These are phyloP conservation scores for Coix lacrymajobi DNA, from an alignment of 176 grass and related monocot genomes.

Conservation along the genomic window DNA sequence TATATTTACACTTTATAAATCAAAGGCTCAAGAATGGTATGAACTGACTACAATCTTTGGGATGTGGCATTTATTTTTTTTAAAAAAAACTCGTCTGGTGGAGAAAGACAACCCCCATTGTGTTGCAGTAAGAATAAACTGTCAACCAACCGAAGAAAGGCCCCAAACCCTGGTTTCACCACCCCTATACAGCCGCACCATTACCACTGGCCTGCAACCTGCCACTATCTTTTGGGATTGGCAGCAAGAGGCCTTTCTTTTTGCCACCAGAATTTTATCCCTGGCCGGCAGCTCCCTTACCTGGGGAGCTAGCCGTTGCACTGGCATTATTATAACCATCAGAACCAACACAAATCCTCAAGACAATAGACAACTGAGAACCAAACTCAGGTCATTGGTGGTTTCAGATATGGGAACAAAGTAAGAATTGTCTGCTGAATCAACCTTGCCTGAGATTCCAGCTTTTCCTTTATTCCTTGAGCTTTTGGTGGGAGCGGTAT, in stretches of 20 bases:
- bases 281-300: not conserved
- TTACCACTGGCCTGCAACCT: not conserved
- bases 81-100: not conserved
- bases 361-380: not conserved
- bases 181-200: not conserved
- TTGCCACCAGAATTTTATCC: not conserved
- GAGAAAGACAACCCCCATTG: not conserved
- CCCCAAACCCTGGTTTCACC: not conserved
- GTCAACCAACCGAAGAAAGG: not conserved
- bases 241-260: not conserved
- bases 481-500: slow-evolving; percentile 23
- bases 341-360: not conserved
- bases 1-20: not conserved
- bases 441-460: slow-evolving; percentile 42
- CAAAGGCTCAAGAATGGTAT: slow-evolving; percentile 10
- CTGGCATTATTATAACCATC: not conserved
- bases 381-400: slow-evolving; percentile 24
- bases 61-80: not conserved
- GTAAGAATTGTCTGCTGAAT: slow-evolving; percentile 38
- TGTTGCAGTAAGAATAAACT: not conserved
- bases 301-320: not conserved
- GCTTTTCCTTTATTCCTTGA: slow-evolving; percentile 32
- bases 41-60: not conserved
- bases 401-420: slow-evolving; percentile 38
- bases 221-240: not conserved